Conservation (phyloP, 495 filamentous ascomycete genomes). For the Neurospora sp. region DNA sequence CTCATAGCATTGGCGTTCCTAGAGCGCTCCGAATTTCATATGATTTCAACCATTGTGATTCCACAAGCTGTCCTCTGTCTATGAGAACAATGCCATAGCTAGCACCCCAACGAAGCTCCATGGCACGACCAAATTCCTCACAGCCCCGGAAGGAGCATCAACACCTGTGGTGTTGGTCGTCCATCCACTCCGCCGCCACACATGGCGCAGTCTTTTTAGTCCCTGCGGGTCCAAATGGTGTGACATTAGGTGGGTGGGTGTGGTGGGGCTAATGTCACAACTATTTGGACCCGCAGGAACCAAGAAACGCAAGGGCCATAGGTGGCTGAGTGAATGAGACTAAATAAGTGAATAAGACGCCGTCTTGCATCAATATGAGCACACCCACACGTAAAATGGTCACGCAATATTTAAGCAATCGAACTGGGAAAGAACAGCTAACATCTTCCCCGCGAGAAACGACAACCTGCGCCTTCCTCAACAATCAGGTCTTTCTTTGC, state of each 20-base stretch:
- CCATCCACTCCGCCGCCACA: no score
- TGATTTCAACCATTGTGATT: neutral
- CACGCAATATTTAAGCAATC: neutral
- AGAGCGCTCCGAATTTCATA: neutral
- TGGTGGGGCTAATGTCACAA: no score
- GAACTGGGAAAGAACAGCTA: neutral
- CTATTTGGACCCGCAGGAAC: no score
- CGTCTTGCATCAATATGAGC: no score
- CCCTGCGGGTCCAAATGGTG: no score
- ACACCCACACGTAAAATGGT: no score
- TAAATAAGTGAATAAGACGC: no score
- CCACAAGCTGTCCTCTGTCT: neutral
- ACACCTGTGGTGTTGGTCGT: neutral
- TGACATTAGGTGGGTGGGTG: no score
- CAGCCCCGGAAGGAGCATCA: neutral
- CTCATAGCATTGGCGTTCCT: neutral
- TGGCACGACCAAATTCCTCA: neutral
- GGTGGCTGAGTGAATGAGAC: no score
- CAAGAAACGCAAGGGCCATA: no score
- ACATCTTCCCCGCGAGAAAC: neutral
- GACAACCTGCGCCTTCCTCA: neutral
- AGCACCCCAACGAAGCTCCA: neutral
- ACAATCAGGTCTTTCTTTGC: constrained; percentile 8
- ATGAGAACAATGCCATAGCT: neutral
- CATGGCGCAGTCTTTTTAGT: neutral